Percentiles rank a stretch among this genome's conserved stretches.
These are phyloP conservation scores for Discostella pseudostelligera DNA, from an alignment of 108 stramenopile species.

Conservation along the genomic window DNA sequence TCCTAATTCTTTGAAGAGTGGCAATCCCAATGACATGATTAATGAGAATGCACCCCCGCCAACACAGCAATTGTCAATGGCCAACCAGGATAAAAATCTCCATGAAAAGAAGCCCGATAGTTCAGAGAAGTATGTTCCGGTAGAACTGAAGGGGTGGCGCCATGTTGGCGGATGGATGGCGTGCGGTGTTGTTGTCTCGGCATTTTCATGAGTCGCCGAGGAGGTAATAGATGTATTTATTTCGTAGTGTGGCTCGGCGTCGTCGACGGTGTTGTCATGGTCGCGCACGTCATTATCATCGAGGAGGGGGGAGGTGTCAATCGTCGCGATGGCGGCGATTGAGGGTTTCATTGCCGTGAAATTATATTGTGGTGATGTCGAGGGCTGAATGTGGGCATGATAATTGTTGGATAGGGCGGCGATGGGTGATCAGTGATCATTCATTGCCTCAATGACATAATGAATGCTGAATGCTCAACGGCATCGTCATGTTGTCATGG, in stretches of 20 bases:
- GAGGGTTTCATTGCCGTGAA: no score
- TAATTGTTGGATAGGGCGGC: background rate
- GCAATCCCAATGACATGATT: constrained; percentile 41
- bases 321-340: background rate
- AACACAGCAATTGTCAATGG: constrained; percentile 32
- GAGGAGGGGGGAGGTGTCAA: background rate
- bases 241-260: background rate
- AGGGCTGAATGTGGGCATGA: background rate
- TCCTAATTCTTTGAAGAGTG: constrained; percentile 40
- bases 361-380: background rate
- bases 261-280: no score
- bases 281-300: background rate
- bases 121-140: constrained; percentile 21
- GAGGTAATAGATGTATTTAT: background rate
- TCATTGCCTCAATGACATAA: no score
- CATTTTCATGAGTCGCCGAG: background rate
- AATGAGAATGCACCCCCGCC: constrained; percentile 34
- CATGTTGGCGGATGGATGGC: constrained; percentile 12
- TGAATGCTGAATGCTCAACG: no score
- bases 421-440: no score
- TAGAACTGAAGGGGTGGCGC: constrained; percentile 24
- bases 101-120: constrained; percentile 33
- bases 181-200: background rate
- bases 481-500: no score
- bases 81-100: constrained; percentile 44